Percentiles rank a stretch among this genome's conserved stretches.
Evolutionary conservation across 2,329 filamentous ascomycete genomes (phyloP).

Genomic region (Chaetomium olivaceum): DNA sequence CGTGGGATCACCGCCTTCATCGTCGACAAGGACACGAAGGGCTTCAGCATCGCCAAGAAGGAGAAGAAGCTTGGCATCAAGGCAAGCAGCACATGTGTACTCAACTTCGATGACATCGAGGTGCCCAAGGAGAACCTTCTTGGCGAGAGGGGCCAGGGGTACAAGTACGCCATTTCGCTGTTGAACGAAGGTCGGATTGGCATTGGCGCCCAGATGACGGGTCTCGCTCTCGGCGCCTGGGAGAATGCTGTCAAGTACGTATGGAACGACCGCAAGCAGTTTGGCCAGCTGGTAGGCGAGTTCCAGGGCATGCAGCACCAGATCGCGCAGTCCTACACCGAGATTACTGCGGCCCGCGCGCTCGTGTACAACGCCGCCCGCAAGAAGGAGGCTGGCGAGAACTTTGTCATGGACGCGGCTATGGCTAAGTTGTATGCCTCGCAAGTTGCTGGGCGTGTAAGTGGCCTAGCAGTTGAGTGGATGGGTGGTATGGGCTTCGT

Average conservation of each 20-base stretch:
- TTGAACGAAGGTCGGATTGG: conserved; percentile 97
- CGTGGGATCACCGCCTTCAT: conserved; percentile 96
- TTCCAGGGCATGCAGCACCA: conserved; percentile 99
- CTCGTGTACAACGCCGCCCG: conserved; percentile 94
- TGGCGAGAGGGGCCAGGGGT: conserved; percentile 85
- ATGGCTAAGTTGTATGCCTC: conserved; percentile 97
- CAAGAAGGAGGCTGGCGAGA: conserved; percentile 96
- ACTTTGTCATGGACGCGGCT: conserved; percentile 92
- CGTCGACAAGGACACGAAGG: conserved; percentile 83
- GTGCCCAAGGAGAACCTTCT: conserved; percentile 86
- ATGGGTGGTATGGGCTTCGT: conserved; percentile 99
- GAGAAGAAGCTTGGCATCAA: conserved; percentile 99
- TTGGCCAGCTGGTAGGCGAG: conserved; percentile 87
- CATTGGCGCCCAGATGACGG: conserved; percentile 98
- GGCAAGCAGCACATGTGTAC: conserved; percentile 92
- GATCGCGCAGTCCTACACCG: conserved; percentile 91
- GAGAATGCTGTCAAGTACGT: conserved; percentile 92
- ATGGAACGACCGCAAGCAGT: conserved; percentile 98
- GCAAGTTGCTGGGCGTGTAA: conserved; percentile 87
- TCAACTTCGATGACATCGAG: conserved; percentile 96
- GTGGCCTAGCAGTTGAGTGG: conserved; percentile 89
- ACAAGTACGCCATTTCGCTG: conserved; percentile 94
- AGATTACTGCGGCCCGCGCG: conserved; percentile 87
- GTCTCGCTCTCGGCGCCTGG: conserved; percentile 88
- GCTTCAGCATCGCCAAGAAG: conserved; percentile 97